Evolutionary conservation across 2,329 filamentous ascomycete species (phyloP).

Genomic region (Amesomyces nigricolor): DNA sequence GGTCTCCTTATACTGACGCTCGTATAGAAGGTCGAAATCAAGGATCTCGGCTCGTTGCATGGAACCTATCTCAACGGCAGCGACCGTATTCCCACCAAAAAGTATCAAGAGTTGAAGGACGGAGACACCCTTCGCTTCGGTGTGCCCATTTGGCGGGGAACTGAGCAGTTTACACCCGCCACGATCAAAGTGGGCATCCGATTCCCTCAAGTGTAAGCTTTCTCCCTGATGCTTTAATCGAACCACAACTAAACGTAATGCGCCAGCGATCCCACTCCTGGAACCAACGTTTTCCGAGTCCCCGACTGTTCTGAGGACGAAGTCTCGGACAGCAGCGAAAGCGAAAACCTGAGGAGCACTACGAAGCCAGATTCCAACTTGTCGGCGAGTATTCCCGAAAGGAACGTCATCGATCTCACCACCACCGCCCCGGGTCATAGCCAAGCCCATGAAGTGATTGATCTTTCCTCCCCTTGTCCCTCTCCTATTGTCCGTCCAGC

Average conservation of each 20-base stretch:
- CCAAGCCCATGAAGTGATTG: conserved; percentile 6
- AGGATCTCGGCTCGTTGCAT: conserved; percentile 47
- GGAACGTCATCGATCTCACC: conserved; percentile 22
- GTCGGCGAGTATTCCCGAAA: not conserved
- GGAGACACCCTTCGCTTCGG: conserved; percentile 38
- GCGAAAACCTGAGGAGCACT: not conserved
- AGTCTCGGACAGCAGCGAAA: conserved; percentile 18
- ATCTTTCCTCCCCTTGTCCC: conserved; percentile 15
- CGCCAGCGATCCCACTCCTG: not conserved
- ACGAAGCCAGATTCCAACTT: not conserved
- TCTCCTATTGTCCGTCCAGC: conserved; percentile 9
- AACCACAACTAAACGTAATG: not conserved
- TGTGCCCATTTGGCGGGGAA: conserved; percentile 34
- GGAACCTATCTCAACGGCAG: conserved; percentile 44
- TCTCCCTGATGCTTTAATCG: not conserved
- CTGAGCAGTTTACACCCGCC: conserved; percentile 30
- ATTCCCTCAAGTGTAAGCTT: conserved; percentile 22
- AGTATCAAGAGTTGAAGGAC: conserved; percentile 25
- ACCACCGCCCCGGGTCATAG: not conserved
- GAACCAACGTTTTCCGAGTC: conserved; percentile 25
- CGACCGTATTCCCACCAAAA: conserved; percentile 22
- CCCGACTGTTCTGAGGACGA: conserved; percentile 27
- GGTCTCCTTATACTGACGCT: conserved; percentile 26
- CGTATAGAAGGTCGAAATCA: conserved; percentile 39
- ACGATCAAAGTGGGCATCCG: conserved; percentile 25